A percentile compares a stretch with the other conserved stretches of the same genome.
These are phyloP conservation scores for Cylindrodendrum hubeiense DNA, from an alignment of 2,329 filamentous ascomycete species.

Conservation along the genomic window DNA sequence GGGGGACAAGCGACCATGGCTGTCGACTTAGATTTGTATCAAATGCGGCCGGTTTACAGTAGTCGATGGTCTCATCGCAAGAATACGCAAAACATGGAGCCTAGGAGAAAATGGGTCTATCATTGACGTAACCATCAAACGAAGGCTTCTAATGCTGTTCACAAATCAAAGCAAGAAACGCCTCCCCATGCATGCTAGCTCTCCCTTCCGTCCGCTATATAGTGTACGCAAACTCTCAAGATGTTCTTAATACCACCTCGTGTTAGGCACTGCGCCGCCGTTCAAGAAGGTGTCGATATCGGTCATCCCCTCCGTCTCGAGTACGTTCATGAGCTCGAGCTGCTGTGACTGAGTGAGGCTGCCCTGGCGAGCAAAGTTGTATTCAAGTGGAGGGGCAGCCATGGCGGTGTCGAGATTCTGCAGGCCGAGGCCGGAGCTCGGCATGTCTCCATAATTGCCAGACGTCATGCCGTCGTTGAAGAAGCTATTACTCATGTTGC, in stretches of 20 bases:
- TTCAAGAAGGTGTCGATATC: conserved; percentile 73
- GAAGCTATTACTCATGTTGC: conserved; percentile 55
- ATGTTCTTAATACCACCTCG: conserved; percentile 48
- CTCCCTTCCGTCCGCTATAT: conserved; percentile 21
- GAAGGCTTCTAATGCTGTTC: conserved; percentile 34
- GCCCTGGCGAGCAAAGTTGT: conserved; percentile 68
- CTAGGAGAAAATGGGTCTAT: not conserved
- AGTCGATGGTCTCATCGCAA: not conserved
- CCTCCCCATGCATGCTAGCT: conserved; percentile 20
- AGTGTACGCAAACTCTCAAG: conserved; percentile 5
- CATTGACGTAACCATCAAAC: not conserved
- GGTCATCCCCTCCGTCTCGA: conserved; percentile 76
- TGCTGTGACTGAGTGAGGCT: conserved; percentile 85
- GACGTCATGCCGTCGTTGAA: conserved; percentile 54
- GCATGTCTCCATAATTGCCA: conserved; percentile 46
- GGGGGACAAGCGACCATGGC: not conserved
- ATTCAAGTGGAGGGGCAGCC: conserved; percentile 45
- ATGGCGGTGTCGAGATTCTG: conserved; percentile 46
- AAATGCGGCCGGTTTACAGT: not conserved
- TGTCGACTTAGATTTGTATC: not conserved
- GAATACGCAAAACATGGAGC: not conserved
- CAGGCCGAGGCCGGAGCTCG: conserved; percentile 48
- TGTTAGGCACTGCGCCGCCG: conserved; percentile 47
- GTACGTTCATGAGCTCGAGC: conserved; percentile 82
- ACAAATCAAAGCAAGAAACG: conserved; percentile 26